Evolutionary conservation across 768 basidiomycete species (phyloP).

Genomic region (Termitomyces sp.): DNA sequence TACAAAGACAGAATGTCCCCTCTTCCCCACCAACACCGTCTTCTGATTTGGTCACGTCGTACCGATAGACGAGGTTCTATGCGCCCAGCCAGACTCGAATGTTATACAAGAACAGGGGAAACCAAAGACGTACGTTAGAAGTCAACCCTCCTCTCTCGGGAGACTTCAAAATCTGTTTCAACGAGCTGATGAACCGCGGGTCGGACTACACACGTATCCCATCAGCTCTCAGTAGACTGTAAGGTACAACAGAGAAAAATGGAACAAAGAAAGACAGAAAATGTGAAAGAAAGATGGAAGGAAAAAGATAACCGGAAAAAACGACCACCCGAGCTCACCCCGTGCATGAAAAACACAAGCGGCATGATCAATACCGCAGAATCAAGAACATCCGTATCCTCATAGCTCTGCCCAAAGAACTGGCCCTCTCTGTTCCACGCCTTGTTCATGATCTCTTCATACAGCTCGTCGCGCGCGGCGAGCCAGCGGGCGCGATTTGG

Average conservation of each 20-base stretch:
- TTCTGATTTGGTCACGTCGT: constrained; percentile 80
- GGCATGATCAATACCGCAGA: constrained; percentile 92
- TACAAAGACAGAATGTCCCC: constrained; percentile 91
- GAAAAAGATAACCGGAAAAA: not conserved
- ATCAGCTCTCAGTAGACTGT: constrained; percentile 11
- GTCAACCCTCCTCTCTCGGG: constrained; percentile 91
- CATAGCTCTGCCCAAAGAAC: constrained; percentile 88
- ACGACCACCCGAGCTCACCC: constrained; percentile 33
- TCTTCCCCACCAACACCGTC: constrained; percentile 97
- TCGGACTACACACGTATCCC: constrained; percentile 52
- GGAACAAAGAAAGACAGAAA: not conserved
- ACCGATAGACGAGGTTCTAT: constrained; percentile 84
- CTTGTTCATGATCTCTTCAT: constrained; percentile 90
- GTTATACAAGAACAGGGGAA: not conserved
- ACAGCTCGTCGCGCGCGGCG: constrained; percentile 72
- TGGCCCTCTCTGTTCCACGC: constrained; percentile 74
- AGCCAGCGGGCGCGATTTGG: constrained; percentile 72
- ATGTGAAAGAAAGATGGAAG: not conserved
- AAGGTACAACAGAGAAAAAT: too few species aligned
- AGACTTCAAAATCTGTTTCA: constrained; percentile 79
- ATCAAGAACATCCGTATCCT: constrained; percentile 78
- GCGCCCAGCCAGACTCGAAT: not conserved
- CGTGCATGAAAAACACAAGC: constrained; percentile 86
- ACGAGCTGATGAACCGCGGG: constrained; percentile 82
- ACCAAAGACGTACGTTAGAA: constrained; percentile 60